A percentile compares a stretch with the other conserved stretches of the same genome.
phyloP scores from a whole-genome alignment of 306 rosid species.

The Rosa multiflora region DNA sequence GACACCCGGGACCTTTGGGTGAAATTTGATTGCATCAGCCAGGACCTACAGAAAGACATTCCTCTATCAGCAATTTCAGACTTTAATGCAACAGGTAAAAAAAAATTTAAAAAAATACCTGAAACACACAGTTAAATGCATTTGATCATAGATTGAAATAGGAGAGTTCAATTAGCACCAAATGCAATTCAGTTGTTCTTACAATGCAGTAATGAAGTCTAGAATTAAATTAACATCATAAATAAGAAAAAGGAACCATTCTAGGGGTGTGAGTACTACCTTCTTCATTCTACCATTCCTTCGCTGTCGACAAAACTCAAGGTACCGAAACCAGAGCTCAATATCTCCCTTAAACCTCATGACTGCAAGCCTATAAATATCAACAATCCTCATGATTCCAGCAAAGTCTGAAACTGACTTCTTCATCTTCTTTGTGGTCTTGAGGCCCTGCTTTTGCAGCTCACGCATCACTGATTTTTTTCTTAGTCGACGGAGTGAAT shows the following conservation, averaged over 20 bases:
- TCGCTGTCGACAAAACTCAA: constrained; percentile 66
- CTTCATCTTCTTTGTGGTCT: constrained; percentile 34
- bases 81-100: not conserved
- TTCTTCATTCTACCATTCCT: constrained; percentile 80
- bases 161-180: not conserved
- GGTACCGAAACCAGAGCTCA: constrained; percentile 59
- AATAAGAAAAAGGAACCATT: not conserved
- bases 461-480: constrained; percentile 41
- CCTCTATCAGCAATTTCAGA: not conserved
- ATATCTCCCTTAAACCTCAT: constrained; percentile 51
- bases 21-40: constrained; percentile 74
- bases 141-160: not conserved
- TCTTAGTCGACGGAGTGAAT: constrained; percentile 44
- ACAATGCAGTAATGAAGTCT: not conserved
- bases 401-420: constrained; percentile 45
- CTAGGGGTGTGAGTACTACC: constrained; percentile 35
- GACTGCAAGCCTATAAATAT: constrained; percentile 44
- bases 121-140: not conserved
- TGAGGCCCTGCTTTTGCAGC: constrained; percentile 31
- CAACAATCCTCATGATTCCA: constrained; percentile 41
- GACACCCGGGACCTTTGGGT: constrained; percentile 80
- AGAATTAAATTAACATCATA: not conserved
- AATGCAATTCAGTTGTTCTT: not conserved
- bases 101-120: not conserved
- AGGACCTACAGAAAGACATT: constrained; percentile 51